These are phyloP conservation scores for Macrophomina phaseolina DNA, from an alignment of 2,329 filamentous ascomycete genomes.

Conservation along the genomic window DNA sequence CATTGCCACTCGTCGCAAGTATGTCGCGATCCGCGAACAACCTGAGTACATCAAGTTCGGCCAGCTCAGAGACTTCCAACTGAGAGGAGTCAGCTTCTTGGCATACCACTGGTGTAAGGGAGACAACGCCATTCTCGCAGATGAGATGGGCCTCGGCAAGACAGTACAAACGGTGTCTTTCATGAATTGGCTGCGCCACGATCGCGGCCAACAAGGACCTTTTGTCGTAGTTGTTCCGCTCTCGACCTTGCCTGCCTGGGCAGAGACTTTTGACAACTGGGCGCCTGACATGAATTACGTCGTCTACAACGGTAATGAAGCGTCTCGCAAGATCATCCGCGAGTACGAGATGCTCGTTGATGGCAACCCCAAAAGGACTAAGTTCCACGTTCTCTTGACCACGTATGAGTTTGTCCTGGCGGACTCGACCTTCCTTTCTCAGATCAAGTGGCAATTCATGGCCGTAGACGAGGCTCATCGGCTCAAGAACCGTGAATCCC, in stretches of 20 bases:
- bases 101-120: slow-evolving; percentile 93
- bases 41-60: slow-evolving; percentile 85
- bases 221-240: slow-evolving; percentile 97
- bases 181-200: slow-evolving; percentile 94
- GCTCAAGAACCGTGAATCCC: slow-evolving; percentile 93
- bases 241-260: slow-evolving; percentile 97
- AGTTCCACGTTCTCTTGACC: slow-evolving; percentile 97
- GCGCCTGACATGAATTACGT: slow-evolving; percentile 96
- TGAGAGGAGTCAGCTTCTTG: slow-evolving; percentile 92
- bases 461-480: slow-evolving; percentile 97
- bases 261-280: slow-evolving; percentile 96
- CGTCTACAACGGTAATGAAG: slow-evolving; percentile 90
- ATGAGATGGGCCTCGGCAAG: slow-evolving; percentile 98
- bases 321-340: slow-evolving; percentile 83
- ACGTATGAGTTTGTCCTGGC: slow-evolving; percentile 96
- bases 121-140: slow-evolving; percentile 95
- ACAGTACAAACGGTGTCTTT: slow-evolving; percentile 97
- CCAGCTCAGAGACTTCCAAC: slow-evolving; percentile 88
- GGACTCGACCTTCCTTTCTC: slow-evolving; percentile 81
- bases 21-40: slow-evolving; percentile 71
- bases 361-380: slow-evolving; percentile 84
- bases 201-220: slow-evolving; percentile 86
- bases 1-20: slow-evolving; percentile 66
- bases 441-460: slow-evolving; percentile 97
- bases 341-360: slow-evolving; percentile 89